Conservation (phyloP, 75 land plant species). For the Sequoiadendron giganteum region DNA sequence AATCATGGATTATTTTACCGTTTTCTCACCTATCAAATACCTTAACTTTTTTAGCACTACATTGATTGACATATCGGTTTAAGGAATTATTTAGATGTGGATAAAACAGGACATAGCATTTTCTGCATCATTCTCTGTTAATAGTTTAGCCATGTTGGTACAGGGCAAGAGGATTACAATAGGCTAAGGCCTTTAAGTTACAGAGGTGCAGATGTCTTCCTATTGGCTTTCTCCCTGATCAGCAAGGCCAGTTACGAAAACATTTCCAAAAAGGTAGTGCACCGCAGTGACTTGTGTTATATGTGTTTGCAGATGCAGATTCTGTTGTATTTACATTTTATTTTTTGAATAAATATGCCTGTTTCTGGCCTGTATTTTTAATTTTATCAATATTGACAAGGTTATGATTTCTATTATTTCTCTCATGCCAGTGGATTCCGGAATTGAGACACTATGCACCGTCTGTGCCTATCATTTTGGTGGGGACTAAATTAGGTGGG, state of each 20-base stretch:
- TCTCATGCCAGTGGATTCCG: conserved; percentile 75
- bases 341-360: neutral
- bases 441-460: conserved; percentile 93
- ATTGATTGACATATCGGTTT: neutral
- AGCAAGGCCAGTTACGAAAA: conserved; percentile 76
- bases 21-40: neutral
- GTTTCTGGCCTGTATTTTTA: neutral
- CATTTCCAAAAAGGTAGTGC: conserved; percentile 58
- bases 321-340: neutral
- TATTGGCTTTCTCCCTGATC: conserved; percentile 64
- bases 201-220: conserved; percentile 72
- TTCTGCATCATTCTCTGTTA: neutral
- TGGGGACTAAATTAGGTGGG: conserved; percentile 89
- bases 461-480: conserved; percentile 78
- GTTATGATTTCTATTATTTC: conserved; percentile 5
- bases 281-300: neutral
- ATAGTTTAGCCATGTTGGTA: neutral
- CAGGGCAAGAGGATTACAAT: conserved; percentile 71
- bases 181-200: conserved; percentile 61
- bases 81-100: neutral
- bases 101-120: neutral
- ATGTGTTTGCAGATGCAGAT: neutral
- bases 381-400: neutral
- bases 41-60: neutral
- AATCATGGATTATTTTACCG: neutral